These are phyloP conservation scores for Fusarium sp. DNA, from an alignment of 2,329 filamentous ascomycete genomes.

Conservation along the genomic window DNA sequence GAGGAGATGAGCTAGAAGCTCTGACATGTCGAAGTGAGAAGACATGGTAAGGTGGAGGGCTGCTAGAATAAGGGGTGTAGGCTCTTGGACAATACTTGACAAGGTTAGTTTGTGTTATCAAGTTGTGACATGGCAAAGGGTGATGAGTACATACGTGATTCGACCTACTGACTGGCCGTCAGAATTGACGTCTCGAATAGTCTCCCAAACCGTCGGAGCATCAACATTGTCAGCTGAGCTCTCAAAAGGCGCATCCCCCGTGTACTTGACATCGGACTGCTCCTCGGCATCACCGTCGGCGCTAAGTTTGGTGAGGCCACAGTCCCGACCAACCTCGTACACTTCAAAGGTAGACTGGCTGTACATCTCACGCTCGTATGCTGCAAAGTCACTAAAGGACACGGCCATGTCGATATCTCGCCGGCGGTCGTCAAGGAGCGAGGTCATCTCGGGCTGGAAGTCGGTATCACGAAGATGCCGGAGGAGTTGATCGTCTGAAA, in stretches of 20 bases:
- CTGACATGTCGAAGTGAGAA: slow-evolving; percentile 70
- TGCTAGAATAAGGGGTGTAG: slow-evolving; percentile 68
- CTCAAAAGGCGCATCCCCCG: slow-evolving; percentile 42
- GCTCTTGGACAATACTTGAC: slow-evolving; percentile 67
- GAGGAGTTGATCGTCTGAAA: slow-evolving; percentile 58
- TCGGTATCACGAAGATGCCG: slow-evolving; percentile 54
- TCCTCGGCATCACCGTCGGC: slow-evolving; percentile 44
- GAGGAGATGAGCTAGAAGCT: slow-evolving; percentile 66
- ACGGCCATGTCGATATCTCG: slow-evolving; percentile 49
- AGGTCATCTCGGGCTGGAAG: slow-evolving; percentile 55
- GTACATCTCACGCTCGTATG: slow-evolving; percentile 53
- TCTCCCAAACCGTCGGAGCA: slow-evolving; percentile 56
- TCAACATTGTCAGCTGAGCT: slow-evolving; percentile 50
- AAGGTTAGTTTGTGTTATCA: slow-evolving; percentile 13
- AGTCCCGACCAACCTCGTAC: slow-evolving; percentile 64
- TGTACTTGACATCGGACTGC: slow-evolving; percentile 42
- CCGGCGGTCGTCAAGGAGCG: slow-evolving; percentile 52
- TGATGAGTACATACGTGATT: slow-evolving; percentile 60
- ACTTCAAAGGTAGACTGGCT: slow-evolving; percentile 66
- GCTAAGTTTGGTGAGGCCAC: slow-evolving; percentile 51
- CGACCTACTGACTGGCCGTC: slow-evolving; percentile 61
- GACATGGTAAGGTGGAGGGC: slow-evolving; percentile 68
- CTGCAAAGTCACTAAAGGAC: slow-evolving; percentile 51
- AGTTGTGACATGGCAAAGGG: no score
- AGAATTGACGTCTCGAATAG: slow-evolving; percentile 53